phyloP scores from a whole-genome alignment of 148 eudicot genomes.

The Nyssa sinensis region DNA sequence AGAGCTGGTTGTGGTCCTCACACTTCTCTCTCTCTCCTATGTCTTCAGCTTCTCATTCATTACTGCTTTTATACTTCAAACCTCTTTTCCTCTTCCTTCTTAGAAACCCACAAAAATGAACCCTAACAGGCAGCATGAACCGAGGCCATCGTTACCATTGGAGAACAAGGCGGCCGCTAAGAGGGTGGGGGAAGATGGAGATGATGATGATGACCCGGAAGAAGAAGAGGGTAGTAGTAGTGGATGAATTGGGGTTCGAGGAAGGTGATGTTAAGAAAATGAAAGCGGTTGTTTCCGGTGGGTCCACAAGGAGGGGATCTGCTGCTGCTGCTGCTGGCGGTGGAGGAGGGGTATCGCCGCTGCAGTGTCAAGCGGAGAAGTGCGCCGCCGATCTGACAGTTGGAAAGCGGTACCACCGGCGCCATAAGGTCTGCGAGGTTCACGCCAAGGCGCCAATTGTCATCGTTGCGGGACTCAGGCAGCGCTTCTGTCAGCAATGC shows the following conservation, averaged over 20 bases:
- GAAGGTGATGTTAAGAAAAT: constrained; percentile 6
- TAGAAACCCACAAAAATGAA: not conserved
- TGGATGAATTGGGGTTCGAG: not conserved
- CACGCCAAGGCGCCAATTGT: constrained; percentile 48
- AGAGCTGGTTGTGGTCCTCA: too few relatives aligned
- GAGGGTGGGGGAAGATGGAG: not conserved
- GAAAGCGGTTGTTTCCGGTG: not conserved
- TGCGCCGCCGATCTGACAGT: constrained; percentile 37
- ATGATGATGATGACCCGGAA: not conserved
- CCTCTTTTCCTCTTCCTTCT: not conserved
- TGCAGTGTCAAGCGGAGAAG: constrained; percentile 37
- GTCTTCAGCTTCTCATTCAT: not conserved
- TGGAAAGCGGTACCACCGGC: constrained; percentile 44
- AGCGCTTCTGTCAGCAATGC: constrained; percentile 56
- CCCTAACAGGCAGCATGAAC: not conserved
- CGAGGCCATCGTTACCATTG: not conserved
- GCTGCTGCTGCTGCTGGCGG: constrained; percentile 19
- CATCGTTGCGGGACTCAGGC: constrained; percentile 31
- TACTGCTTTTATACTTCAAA: not conserved
- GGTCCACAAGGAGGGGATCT: not conserved
- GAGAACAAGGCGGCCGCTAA: too few relatives aligned
- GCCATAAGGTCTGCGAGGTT: constrained; percentile 53
- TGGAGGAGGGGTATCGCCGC: constrained; percentile 7
- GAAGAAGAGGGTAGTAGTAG: not conserved
- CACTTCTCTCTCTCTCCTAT: too few relatives aligned